These are phyloP conservation scores for Linum lewisii DNA, from an alignment of 345 rosid species.

Conservation along the genomic window DNA sequence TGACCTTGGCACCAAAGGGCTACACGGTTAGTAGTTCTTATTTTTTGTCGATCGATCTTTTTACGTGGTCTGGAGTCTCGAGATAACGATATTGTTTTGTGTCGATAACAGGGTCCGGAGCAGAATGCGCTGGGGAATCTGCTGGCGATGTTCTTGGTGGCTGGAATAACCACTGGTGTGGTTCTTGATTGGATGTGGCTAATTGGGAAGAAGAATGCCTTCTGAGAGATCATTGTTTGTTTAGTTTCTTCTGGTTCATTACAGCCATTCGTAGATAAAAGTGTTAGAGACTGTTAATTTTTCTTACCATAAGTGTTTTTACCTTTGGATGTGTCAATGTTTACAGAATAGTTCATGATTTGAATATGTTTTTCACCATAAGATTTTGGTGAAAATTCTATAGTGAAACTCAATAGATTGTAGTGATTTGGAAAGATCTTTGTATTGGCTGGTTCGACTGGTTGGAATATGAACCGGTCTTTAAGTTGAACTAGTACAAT, in stretches of 20 bases:
- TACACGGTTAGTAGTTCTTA: constrained; percentile 51
- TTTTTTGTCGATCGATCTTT: background rate
- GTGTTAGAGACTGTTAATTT: background rate
- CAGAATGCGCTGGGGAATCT: constrained; percentile 1
- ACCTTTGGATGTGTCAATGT: no score
- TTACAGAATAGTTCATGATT: no score
- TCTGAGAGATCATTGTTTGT: background rate
- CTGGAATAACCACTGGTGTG: background rate
- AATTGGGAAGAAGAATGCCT: background rate
- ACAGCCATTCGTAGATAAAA: background rate
- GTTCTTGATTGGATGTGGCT: constrained; percentile 1
- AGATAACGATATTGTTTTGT: background rate
- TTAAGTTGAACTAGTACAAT: no score
- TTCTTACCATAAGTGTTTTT: no score
- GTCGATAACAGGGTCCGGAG: background rate
- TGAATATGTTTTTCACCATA: no score
- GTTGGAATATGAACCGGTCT: no score
- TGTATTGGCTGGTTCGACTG: no score
- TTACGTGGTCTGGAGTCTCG: no score
- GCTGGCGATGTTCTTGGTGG: background rate
- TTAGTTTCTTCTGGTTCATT: background rate
- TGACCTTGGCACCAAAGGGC: constrained; percentile 75
- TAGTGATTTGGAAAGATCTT: no score
- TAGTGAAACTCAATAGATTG: no score
- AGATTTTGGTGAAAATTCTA: no score